Evolutionary conservation across 345 rosid genomes (phyloP), one percentile per base, ranked within the genome.

Genomic region (Sisymbrium irio): DNA sequence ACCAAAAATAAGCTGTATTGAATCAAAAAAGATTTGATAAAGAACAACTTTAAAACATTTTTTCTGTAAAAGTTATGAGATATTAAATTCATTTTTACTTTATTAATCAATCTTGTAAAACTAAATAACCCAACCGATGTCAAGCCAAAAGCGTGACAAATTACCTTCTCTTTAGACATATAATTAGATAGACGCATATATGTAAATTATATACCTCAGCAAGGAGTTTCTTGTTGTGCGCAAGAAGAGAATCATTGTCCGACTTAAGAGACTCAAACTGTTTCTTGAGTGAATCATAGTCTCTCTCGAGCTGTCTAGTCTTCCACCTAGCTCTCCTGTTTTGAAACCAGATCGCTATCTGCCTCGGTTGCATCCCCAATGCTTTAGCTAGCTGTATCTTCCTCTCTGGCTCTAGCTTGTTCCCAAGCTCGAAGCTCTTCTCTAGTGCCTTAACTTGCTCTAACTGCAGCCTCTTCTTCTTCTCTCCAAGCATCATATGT

Each of bases 281-380:
- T 78, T 83, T 83, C 83, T 85, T 88, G 77, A 88, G 75, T 45
- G 80, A 84, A 49, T 81, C 86, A 62, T 88, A 88, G 56, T 86
- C 91, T 67, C 78, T 80, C 77, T 88, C 93, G 62, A 86, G 79
- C 76, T 86, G 91, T 75, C 87, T 88, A n/a, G 89, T 85, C 82
- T 88, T 88, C 93, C 93, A 88, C 39, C 91, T 79, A 36, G 91
- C 93, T 70, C 93, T 84, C 62, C 91, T 79, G 79, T 86, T 88
- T 72, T 88, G 93, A 67, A 88, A 88, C 93, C 93, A 88, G 27
- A 88, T 88, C 13, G 93, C 90, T 3, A 88, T 67, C 71, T 88
- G 93, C 51, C 90, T 80, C 3, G 93, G 90, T 79, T 85, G 89
- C 75, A 88, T 65, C 47, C 91, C 89, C 35, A 88, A 66, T 28